Percentiles rank a stretch among this genome's conserved stretches.
Evolutionary conservation across 1,139 yeast genomes (phyloP).

Genomic region (Sugiyamaella castrensis): DNA sequence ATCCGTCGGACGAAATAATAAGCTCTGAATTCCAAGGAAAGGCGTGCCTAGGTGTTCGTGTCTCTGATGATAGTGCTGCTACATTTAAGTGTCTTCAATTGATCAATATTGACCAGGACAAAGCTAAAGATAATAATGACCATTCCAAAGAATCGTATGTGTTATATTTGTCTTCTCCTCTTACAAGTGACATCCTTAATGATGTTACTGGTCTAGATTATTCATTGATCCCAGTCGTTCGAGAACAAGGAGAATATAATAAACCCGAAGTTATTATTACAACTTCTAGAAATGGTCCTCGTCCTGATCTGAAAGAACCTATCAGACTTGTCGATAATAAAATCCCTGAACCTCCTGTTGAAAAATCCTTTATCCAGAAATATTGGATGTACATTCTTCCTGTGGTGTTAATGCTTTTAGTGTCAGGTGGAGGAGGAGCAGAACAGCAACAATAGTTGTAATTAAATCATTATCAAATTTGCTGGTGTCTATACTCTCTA

Average conservation of each 20-base stretch:
- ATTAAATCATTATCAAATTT: no score
- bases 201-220: constrained; percentile 15
- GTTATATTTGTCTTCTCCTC: constrained; percentile 14
- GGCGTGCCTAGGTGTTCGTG: constrained; percentile 28
- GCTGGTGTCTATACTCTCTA: no score
- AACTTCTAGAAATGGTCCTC: constrained; percentile 25
- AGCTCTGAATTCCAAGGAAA: constrained; percentile 13
- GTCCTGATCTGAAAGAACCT: constrained; percentile 29
- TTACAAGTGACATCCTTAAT: constrained; percentile 8
- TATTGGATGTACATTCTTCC: constrained; percentile 41
- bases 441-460: constrained; percentile 1
- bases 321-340: constrained; percentile 32
- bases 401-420: constrained; percentile 29
- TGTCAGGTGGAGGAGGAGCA: constrained; percentile 26
- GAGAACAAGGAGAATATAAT: background rate
- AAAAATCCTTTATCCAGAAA: constrained; percentile 38
- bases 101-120: constrained; percentile 5
- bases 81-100: constrained; percentile 25
- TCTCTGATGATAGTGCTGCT: constrained; percentile 13
- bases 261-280: constrained; percentile 13
- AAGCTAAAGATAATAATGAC: no score
- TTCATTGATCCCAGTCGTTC: constrained; percentile 7
- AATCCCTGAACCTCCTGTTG: constrained; percentile 28
- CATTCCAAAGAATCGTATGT: constrained; percentile 13
- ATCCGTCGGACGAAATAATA: constrained; percentile 3